Evolutionary conservation across 2,329 filamentous ascomycete genomes (phyloP), one percentile per base, ranked within the genome.

Genomic region (Cladophialophora yegresii): DNA sequence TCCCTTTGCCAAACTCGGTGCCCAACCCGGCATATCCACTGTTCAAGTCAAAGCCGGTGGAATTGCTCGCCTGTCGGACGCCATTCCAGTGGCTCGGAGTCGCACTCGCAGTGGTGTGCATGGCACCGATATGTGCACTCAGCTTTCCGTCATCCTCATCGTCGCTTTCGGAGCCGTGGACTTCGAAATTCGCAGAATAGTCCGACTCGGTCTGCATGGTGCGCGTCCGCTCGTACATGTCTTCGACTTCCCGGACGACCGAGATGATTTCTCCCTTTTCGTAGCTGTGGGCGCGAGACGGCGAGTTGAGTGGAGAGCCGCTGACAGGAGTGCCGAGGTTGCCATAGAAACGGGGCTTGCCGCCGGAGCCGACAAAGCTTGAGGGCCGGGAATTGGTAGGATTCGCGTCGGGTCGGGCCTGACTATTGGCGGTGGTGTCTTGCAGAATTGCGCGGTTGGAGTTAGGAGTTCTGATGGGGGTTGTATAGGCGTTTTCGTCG

Each of bases 301-400:
- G 49, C 1, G 57, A 59, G 51, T 40, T 36, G 20, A 59, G 22
- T 26, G 45, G 51, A 13, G 51, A 54, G 51, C 51, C 26, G 51
- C 66, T 59, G 30, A 69, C 61, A 22, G 65, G 67, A 2, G 59
- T 65, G 23, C 66, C 54, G 20, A 78, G 64, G 4, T 78, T 73
- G n/a, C 76, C 77, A 54, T 79, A 80, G 67, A 75, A 79, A n/a
- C 75, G 73, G 26, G 67, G 61, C 54, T 76, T 77, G 28, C 73
- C 74, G n/a, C 72, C 71, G 6, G 73, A 70, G 32, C 68, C 73
- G 6, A 76, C 72, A 36, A 72, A 69, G 16, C 71, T 71, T 23
- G 74, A 70, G 10, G 72, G 71, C 16, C 68, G 59, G 40, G 59
- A 56, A 10, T 40, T 54, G 8, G 40, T 45, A 32, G 59, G 61